Conservation (phyloP, 31 red algal genomes). For the Pterothamnion heteromorphum region DNA sequence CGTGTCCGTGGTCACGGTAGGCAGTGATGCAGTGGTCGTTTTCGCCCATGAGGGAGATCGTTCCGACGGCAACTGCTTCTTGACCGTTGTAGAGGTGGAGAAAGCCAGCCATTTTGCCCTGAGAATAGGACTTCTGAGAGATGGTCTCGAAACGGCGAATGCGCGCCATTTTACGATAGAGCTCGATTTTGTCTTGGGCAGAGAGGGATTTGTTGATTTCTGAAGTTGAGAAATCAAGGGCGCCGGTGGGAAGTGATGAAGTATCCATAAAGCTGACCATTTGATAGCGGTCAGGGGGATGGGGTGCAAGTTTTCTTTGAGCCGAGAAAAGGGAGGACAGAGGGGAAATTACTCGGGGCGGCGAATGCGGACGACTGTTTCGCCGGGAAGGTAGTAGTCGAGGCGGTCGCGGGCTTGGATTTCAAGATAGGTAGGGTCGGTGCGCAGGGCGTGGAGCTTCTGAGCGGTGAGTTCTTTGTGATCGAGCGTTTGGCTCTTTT, state of each 20-base stretch:
- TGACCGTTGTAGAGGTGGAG: not conserved
- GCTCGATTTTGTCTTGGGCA: not conserved
- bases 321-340: too few relatives aligned
- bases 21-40: not conserved
- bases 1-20: not conserved
- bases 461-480: too few relatives aligned
- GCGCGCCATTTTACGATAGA: not conserved
- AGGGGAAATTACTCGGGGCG: too few relatives aligned
- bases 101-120: constrained; percentile 19
- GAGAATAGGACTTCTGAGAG: not conserved
- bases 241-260: not conserved
- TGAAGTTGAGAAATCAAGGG: not conserved
- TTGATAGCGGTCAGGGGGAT: too few relatives aligned
- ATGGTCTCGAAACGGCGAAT: constrained; percentile 21
- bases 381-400: too few relatives aligned
- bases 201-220: not conserved
- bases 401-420: too few relatives aligned
- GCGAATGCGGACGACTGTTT: too few relatives aligned
- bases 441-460: too few relatives aligned
- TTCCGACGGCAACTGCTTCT: not conserved
- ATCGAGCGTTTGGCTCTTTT: too few relatives aligned
- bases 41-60: not conserved
- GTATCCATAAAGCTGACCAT: not conserved
- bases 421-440: too few relatives aligned
- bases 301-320: too few relatives aligned